These are phyloP conservation scores for Fusarium devonianum DNA, from an alignment of 2,329 filamentous ascomycete species.

Conservation along the genomic window DNA sequence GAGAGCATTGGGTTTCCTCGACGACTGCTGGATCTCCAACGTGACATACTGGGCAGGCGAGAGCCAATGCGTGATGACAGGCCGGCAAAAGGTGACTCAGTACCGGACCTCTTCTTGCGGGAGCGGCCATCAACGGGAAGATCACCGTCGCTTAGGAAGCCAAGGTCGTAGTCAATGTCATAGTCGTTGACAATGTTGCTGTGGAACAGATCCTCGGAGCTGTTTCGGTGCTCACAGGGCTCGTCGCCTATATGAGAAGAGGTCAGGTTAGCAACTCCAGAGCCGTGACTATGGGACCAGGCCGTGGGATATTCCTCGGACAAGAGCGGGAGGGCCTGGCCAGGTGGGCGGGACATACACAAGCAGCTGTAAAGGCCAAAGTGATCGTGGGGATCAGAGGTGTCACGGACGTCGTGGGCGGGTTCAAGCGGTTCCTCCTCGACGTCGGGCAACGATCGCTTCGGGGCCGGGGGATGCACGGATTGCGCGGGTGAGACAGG, in stretches of 20 bases:
- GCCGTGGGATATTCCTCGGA: constrained; percentile 10
- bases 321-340: constrained; percentile 6
- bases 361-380: constrained; percentile 71
- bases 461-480: constrained; percentile 60
- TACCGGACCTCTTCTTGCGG: constrained; percentile 63
- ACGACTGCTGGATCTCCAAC: constrained; percentile 57
- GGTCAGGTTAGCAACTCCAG: constrained; percentile 25
- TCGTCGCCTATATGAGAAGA: constrained; percentile 60
- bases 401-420: constrained; percentile 65
- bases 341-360: constrained; percentile 64
- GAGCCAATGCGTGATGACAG: constrained; percentile 72
- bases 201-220: constrained; percentile 50
- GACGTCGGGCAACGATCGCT: constrained; percentile 78
- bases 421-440: constrained; percentile 81
- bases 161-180: constrained; percentile 70
- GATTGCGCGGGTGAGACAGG: constrained; percentile 60
- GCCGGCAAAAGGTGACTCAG: constrained; percentile 66
- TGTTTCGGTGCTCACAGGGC: constrained; percentile 64
- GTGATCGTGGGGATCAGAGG: constrained; percentile 49
- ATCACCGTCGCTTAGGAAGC: constrained; percentile 71
- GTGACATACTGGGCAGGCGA: constrained; percentile 61
- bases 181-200: constrained; percentile 51
- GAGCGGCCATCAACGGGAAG: constrained; percentile 54
- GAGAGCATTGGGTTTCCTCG: constrained; percentile 56
- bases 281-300: constrained; percentile 6